Evolutionary conservation across 768 basidiomycete species (phyloP).

Genomic region (Lactifluus hygrophoroides): DNA sequence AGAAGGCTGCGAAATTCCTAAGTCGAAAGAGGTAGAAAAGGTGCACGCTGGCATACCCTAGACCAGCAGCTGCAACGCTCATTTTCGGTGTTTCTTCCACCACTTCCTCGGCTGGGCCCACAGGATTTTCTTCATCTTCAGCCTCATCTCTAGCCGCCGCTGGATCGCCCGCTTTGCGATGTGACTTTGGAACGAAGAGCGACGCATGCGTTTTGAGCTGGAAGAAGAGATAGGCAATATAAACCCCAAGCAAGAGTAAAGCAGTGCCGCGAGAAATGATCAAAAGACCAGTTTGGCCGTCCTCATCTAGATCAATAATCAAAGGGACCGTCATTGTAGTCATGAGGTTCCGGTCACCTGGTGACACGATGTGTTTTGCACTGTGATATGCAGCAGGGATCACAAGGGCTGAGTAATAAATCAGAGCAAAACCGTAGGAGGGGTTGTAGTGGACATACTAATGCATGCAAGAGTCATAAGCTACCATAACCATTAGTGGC

Average conservation of each 20-base stretch:
- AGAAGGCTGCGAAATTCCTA: constrained; percentile 44
- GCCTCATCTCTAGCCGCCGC: background rate
- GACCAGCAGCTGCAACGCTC: constrained; percentile 59
- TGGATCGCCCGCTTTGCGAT: background rate
- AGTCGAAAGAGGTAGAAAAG: background rate
- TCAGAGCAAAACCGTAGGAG: background rate
- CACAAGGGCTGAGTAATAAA: constrained; percentile 50
- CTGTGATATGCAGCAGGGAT: constrained; percentile 83
- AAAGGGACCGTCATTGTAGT: constrained; percentile 18
- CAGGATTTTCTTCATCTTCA: background rate
- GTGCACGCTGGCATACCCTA: constrained; percentile 31
- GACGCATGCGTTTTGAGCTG: constrained; percentile 56
- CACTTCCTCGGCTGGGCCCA: constrained; percentile 21
- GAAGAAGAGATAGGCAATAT: constrained; percentile 36
- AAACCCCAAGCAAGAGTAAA: constrained; percentile 63
- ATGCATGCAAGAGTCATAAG: constrained; percentile 84
- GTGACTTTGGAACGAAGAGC: constrained; percentile 38
- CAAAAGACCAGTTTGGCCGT: constrained; percentile 43
- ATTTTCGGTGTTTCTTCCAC: constrained; percentile 43
- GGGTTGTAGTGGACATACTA: constrained; percentile 39
- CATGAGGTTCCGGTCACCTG: background rate
- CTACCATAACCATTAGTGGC: constrained; percentile 27
- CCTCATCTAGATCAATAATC: constrained; percentile 22
- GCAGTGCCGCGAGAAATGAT: constrained; percentile 78
- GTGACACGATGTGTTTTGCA: constrained; percentile 26